Base-by-base conservation (phyloP, 192 early-diverging fungal species). In the Helicostylum pulchrum region DNA sequence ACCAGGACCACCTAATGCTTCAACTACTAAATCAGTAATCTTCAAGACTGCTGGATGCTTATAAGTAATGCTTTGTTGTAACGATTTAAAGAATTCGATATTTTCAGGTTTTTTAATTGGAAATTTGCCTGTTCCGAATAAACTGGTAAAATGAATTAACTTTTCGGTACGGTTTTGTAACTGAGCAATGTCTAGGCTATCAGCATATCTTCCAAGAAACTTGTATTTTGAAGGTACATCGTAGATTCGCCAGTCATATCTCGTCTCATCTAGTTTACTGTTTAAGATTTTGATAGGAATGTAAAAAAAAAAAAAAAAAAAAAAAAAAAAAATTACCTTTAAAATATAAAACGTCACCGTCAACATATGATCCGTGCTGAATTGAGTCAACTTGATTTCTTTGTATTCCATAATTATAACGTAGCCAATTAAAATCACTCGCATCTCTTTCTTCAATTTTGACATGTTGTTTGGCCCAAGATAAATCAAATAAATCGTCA, bases 181-280 rank as follows among this genome's bases (percentile, higher is more conserved):
- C 15, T 76, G 47, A 7, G 49, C 39, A 20, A 76, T 64, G 17
- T 70, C 64, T 3, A 76, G 17, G 30, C 54, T 58, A 5, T 49
- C 68, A 17, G 53, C 56, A 47, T 71, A 76, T 48, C 71, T 76
- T 1, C 68, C 64, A 7, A 64, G 17, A 47, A 69, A 59, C 4
- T 47, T 51, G 5, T 31, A 15, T 34, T 63, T 55, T 7, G 53
- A 45, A 17, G 65, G 54, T 21, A 42, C 53, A 30, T 76, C 74
- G 42, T 64, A 71, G 6, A 76, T 71, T 11, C 74, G 57, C 73
- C 73, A 75, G 31, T 75, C 64, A 47, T 75, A 75, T 14, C 73
- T 64, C 5, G 67, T 75, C 48, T 65, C 64, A 47, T 62, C 70
- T 54, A 44, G 15, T 50, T 17, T 12, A 32, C 2, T 49, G 47